These are phyloP conservation scores for Aspergillus sp. DNA, from an alignment of 2,329 filamentous ascomycete genomes.

Conservation along the genomic window DNA sequence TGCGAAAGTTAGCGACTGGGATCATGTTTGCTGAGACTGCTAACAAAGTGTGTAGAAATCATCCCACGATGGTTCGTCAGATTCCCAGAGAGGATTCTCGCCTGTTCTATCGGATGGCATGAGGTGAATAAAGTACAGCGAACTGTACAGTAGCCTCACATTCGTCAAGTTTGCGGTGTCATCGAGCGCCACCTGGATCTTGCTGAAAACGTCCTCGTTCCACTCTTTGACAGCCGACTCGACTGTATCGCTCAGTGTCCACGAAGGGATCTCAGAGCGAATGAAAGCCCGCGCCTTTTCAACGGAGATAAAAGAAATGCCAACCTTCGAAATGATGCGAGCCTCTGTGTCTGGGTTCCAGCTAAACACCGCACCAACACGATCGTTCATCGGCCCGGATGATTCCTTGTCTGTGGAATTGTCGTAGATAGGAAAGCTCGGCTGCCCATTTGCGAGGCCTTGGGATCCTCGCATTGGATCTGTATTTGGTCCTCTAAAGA, in stretches of 20 bases:
- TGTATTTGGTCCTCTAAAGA: conserved; percentile 45
- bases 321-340: conserved; percentile 65
- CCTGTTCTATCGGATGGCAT: conserved; percentile 72
- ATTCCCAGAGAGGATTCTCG: conserved; percentile 70
- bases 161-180: conserved; percentile 36
- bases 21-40: conserved; percentile 32
- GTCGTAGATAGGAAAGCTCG: conserved; percentile 59
- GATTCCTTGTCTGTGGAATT: conserved; percentile 57
- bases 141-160: conserved; percentile 37
- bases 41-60: conserved; percentile 65
- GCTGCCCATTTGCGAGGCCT: conserved; percentile 64
- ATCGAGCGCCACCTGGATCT: conserved; percentile 44
- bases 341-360: conserved; percentile 57
- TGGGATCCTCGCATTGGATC: conserved; percentile 39
- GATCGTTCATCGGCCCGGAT: conserved; percentile 57
- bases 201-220: conserved; percentile 60
- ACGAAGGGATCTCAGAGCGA: conserved; percentile 67
- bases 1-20: conserved; percentile 36
- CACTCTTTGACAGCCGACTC: conserved; percentile 60
- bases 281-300: conserved; percentile 68
- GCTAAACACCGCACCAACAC: conserved; percentile 64
- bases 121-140: conserved; percentile 66
- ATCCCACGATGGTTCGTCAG: conserved; percentile 69
- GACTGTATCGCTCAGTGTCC: conserved; percentile 61
- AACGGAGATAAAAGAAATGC: conserved; percentile 69